Percentiles rank a stretch among this genome's conserved stretches.
phyloP scores from a whole-genome alignment of 306 rosid genomes.

The Herpetospermum pedunculosum region DNA sequence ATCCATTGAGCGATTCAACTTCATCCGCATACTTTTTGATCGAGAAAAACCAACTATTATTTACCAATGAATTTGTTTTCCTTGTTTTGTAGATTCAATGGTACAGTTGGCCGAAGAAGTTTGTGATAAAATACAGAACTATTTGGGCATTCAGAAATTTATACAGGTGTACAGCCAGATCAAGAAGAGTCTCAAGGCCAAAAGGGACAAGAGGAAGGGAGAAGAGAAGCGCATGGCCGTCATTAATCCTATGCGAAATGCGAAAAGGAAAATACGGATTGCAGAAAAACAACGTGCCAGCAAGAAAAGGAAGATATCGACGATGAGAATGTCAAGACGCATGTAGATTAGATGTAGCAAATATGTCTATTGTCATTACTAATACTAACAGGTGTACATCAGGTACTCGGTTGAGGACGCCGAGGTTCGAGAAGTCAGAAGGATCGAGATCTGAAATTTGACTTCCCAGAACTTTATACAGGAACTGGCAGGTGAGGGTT shows the following conservation, averaged over 20 bases:
- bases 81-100: constrained; percentile 33
- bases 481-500: neutral
- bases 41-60: neutral
- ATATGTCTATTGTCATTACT: neutral
- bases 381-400: neutral
- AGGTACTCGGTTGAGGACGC: neutral
- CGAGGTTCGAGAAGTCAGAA: neutral
- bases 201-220: constrained; percentile 68
- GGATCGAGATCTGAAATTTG: neutral
- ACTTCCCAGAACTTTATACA: neutral
- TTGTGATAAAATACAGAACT: constrained; percentile 27
- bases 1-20: neutral
- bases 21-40: neutral
- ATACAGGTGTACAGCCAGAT: constrained; percentile 40
- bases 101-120: constrained; percentile 55
- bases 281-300: constrained; percentile 65
- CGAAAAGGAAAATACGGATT: constrained; percentile 57
- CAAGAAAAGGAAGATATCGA: constrained; percentile 64
- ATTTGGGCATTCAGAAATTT: constrained; percentile 43
- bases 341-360: constrained; percentile 15
- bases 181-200: constrained; percentile 47
- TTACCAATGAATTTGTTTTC: neutral
- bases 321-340: constrained; percentile 49
- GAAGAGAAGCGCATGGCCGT: constrained; percentile 85
- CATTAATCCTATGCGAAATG: constrained; percentile 57